phyloP scores from a whole-genome alignment of 2,329 filamentous ascomycete species.

The Nigrospora oryzae region DNA sequence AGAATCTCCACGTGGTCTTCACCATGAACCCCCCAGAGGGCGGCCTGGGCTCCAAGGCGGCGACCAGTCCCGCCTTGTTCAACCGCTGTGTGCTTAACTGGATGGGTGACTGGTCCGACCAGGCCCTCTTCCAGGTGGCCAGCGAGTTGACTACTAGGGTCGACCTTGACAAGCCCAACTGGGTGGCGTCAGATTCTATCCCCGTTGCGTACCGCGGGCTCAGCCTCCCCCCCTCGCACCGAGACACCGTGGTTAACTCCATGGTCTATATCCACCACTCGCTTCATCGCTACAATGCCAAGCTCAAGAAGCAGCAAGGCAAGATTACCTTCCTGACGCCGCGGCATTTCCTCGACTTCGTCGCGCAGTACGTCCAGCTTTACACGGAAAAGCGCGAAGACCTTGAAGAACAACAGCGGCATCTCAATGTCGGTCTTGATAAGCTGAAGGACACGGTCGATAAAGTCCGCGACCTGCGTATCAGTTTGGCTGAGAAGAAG shows the following conservation, averaged over 20 bases:
- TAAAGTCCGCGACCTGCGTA: slow-evolving; percentile 87
- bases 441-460: slow-evolving; percentile 95
- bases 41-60: slow-evolving; percentile 88
- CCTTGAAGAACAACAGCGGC: slow-evolving; percentile 94
- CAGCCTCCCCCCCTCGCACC: slow-evolving; percentile 75
- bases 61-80: slow-evolving; percentile 95
- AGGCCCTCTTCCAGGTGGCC: slow-evolving; percentile 95
- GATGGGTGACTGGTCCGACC: slow-evolving; percentile 99
- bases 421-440: slow-evolving; percentile 96
- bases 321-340: slow-evolving; percentile 90
- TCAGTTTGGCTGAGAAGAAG: slow-evolving; percentile 90
- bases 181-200: slow-evolving; percentile 79
- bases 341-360: slow-evolving; percentile 95
- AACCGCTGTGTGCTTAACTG: slow-evolving; percentile 99
- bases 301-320: slow-evolving; percentile 84
- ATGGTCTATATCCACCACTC: slow-evolving; percentile 99
- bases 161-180: slow-evolving; percentile 83
- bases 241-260: slow-evolving; percentile 88
- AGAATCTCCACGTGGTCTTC: slow-evolving; percentile 98
- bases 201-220: slow-evolving; percentile 88
- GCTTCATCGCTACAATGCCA: slow-evolving; percentile 79
- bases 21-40: slow-evolving; percentile 99
- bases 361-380: slow-evolving; percentile 92
- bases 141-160: slow-evolving; percentile 94
- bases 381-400: slow-evolving; percentile 99